phyloP scores from a whole-genome alignment of 225 moss, liverwort and hornwort species.

The Physcomitrium patens region DNA sequence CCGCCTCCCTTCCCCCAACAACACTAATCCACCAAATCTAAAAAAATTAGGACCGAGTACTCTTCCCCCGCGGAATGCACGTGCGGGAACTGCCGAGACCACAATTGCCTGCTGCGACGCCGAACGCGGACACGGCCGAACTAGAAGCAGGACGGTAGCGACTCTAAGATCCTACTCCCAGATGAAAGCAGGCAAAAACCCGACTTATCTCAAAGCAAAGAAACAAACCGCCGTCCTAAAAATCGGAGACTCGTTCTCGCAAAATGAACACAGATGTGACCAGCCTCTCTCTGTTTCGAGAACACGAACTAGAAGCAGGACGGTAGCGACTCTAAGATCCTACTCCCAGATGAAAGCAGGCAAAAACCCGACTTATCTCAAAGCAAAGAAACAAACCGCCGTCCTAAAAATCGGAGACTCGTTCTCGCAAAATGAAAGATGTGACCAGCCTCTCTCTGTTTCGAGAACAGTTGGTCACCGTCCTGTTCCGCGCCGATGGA shows the following conservation, averaged over 20 bases:
- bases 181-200: not conserved
- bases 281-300: not conserved
- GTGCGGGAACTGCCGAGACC: no score
- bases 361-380: no score
- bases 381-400: not conserved
- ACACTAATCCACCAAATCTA: no score
- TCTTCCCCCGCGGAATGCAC: no score
- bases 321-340: not conserved
- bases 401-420: not conserved
- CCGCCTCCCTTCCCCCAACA: no score
- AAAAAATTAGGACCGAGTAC: no score
- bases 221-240: slow-evolving; percentile 3
- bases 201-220: no score
- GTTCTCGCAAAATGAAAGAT: not conserved
- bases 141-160: not conserved
- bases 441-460: slow-evolving; percentile 1
- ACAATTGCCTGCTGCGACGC: no score
- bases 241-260: not conserved
- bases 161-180: not conserved
- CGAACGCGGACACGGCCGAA: not conserved
- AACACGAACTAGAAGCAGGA: not conserved
- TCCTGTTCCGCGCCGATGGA: slow-evolving; percentile 41
- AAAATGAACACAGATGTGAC: not conserved
- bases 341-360: not conserved
- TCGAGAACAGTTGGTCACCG: slow-evolving; percentile 14